Conservation (phyloP, 148 eudicot genomes). For the Chenopodium berlandieri region DNA sequence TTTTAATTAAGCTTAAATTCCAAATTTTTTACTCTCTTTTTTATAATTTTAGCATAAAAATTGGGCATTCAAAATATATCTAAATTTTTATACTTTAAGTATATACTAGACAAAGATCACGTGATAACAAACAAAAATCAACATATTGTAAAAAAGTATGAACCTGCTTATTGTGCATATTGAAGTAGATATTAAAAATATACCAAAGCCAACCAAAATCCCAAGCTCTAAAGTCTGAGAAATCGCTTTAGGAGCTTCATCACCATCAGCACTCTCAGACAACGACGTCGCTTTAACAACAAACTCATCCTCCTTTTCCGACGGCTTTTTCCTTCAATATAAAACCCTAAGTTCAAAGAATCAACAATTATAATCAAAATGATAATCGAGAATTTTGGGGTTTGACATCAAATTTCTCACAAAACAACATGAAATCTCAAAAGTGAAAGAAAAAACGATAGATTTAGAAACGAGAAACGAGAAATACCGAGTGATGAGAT, state of each 20-base stretch:
- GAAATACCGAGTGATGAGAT: too few species aligned
- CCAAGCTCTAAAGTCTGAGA: slow-evolving; percentile 58
- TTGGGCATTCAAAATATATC: background rate
- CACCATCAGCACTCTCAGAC: slow-evolving; percentile 47
- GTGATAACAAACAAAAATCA: background rate
- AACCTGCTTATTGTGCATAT: slow-evolving; percentile 91
- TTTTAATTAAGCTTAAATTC: too few species aligned
- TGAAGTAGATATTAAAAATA: slow-evolving; percentile 78
- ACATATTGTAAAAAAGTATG: background rate
- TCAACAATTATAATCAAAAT: too few species aligned
- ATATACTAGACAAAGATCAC: background rate
- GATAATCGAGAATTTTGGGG: too few species aligned
- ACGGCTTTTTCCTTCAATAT: slow-evolving; percentile 29
- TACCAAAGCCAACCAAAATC: slow-evolving; percentile 69
- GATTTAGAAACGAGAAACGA: too few species aligned
- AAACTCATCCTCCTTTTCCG: slow-evolving; percentile 24
- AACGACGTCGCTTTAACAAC: slow-evolving; percentile 51
- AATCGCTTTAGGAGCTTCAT: slow-evolving; percentile 38
- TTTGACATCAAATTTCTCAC: too few species aligned
- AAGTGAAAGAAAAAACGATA: too few species aligned
- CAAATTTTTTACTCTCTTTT: too few species aligned
- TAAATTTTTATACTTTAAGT: background rate
- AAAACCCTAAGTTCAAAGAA: too few species aligned
- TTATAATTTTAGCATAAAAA: too few species aligned
- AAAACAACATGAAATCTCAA: too few species aligned